Conservation (phyloP, 2,329 filamentous ascomycete species). For the Amauroascus verrucosus region DNA sequence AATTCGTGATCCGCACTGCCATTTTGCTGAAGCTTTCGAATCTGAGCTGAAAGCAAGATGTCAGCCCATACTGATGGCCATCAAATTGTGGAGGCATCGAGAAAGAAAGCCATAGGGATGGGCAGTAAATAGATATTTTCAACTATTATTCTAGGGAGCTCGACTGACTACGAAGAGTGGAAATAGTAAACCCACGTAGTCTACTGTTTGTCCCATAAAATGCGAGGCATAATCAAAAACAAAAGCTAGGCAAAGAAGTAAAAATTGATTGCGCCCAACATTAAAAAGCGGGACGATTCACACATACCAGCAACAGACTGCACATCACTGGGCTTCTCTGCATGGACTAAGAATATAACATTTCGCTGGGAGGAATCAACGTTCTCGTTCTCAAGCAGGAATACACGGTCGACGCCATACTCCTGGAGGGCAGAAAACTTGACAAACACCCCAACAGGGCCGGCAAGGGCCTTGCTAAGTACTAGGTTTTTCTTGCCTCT, state of each 20-base stretch:
- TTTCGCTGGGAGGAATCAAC: constrained; percentile 90
- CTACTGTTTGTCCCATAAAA: constrained; percentile 41
- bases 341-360: constrained; percentile 84
- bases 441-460: constrained; percentile 79
- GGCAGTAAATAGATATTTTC: constrained; percentile 23
- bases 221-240: constrained; percentile 39
- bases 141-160: constrained; percentile 42
- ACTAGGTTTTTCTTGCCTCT: constrained; percentile 98
- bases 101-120: constrained; percentile 37
- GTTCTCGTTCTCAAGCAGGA: constrained; percentile 92
- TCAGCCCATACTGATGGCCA: constrained; percentile 52
- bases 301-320: constrained; percentile 76
- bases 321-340: constrained; percentile 76
- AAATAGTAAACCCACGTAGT: constrained; percentile 43
- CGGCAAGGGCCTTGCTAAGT: constrained; percentile 80
- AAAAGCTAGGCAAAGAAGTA: background rate
- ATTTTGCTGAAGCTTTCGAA: constrained; percentile 78
- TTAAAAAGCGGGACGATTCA: constrained; percentile 9
- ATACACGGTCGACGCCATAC: constrained; percentile 95
- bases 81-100: constrained; percentile 26
- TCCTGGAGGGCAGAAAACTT: constrained; percentile 94
- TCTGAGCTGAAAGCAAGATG: constrained; percentile 59
- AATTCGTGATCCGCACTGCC: constrained; percentile 90
- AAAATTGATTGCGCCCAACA: background rate
- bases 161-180: constrained; percentile 49